Evolutionary conservation across 768 basidiomycete species (phyloP).

Genomic region (Thelephora aurantiotincta): DNA sequence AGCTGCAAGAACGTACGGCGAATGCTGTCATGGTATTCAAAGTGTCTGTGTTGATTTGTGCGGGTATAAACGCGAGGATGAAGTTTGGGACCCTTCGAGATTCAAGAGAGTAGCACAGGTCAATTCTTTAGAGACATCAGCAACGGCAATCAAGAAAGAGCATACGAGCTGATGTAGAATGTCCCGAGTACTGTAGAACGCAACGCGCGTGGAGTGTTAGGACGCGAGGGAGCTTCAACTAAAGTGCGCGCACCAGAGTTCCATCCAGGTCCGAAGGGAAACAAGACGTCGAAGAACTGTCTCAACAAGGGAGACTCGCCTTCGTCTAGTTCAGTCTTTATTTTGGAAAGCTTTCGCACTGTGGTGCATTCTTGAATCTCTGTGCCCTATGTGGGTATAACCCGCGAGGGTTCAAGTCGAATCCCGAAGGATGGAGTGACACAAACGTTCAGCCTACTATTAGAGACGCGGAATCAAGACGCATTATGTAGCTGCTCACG

Average conservation of each 20-base stretch:
- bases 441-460: slow-evolving; percentile 7
- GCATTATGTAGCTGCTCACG: too few species aligned
- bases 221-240: neutral
- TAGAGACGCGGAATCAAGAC: neutral
- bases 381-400: slow-evolving; percentile 22
- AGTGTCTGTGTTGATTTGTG: slow-evolving; percentile 70
- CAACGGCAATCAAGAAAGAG: slow-evolving; percentile 11
- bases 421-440: slow-evolving; percentile 11
- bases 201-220: neutral
- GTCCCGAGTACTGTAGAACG: slow-evolving; percentile 55
- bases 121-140: slow-evolving; percentile 5
- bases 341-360: slow-evolving; percentile 32
- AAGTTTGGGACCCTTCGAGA: slow-evolving; percentile 73
- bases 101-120: slow-evolving; percentile 8
- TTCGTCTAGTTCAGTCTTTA: slow-evolving; percentile 49
- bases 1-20: slow-evolving; percentile 40
- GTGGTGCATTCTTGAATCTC: slow-evolving; percentile 29
- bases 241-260: slow-evolving; percentile 41
- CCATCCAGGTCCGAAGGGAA: slow-evolving; percentile 85
- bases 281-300: slow-evolving; percentile 64
- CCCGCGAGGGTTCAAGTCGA: slow-evolving; percentile 10
- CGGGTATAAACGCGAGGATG: slow-evolving; percentile 87
- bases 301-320: slow-evolving; percentile 65
- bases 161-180: slow-evolving; percentile 94
- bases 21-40: slow-evolving; percentile 93